Percentiles rank a stretch among this genome's conserved stretches.
Evolutionary conservation across 352 stramenopile genomes (phyloP).

Genomic region (Pythium guiyangense): DNA sequence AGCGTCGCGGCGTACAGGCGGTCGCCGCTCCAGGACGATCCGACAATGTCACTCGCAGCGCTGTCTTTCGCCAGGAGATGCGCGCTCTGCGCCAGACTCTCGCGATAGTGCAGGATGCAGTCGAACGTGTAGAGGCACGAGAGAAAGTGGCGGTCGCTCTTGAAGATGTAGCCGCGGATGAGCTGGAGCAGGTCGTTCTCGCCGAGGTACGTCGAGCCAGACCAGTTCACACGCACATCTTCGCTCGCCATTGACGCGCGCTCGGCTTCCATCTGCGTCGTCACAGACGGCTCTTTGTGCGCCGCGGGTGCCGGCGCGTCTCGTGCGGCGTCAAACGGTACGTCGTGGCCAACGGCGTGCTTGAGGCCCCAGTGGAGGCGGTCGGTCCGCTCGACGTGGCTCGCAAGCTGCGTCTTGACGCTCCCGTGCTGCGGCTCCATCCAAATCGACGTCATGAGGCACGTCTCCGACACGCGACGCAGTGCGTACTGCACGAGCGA

Average conservation of each 20-base stretch:
- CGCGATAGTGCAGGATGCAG: slow-evolving; percentile 52
- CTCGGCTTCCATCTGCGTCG: slow-evolving; percentile 24
- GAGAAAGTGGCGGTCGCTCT: slow-evolving; percentile 73
- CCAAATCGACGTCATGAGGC: slow-evolving; percentile 85
- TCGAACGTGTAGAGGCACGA: slow-evolving; percentile 84
- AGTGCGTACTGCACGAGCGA: slow-evolving; percentile 80
- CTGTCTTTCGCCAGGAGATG: slow-evolving; percentile 28
- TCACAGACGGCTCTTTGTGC: slow-evolving; percentile 1
- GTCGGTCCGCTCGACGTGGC: slow-evolving; percentile 38
- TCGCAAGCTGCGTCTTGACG: slow-evolving; percentile 51
- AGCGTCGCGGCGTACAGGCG: slow-evolving; percentile 37
- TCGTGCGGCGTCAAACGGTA: slow-evolving; percentile 39
- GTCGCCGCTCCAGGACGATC: slow-evolving; percentile 45
- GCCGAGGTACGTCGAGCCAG: slow-evolving; percentile 44
- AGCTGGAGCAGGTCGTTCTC: slow-evolving; percentile 72
- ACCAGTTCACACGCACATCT: slow-evolving; percentile 30
- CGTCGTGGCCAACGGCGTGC: slow-evolving; percentile 66
- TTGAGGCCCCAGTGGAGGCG: slow-evolving; percentile 63
- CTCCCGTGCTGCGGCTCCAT: slow-evolving; percentile 84
- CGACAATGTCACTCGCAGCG: slow-evolving; percentile 31
- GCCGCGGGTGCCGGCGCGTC: neutral
- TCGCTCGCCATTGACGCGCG: slow-evolving; percentile 45
- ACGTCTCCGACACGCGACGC: slow-evolving; percentile 62
- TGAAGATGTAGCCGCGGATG: slow-evolving; percentile 71
- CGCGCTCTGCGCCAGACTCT: slow-evolving; percentile 42